phyloP scores from a whole-genome alignment of 1,284 basidiomycete genomes.

The Butyriboletus appendiculatus region DNA sequence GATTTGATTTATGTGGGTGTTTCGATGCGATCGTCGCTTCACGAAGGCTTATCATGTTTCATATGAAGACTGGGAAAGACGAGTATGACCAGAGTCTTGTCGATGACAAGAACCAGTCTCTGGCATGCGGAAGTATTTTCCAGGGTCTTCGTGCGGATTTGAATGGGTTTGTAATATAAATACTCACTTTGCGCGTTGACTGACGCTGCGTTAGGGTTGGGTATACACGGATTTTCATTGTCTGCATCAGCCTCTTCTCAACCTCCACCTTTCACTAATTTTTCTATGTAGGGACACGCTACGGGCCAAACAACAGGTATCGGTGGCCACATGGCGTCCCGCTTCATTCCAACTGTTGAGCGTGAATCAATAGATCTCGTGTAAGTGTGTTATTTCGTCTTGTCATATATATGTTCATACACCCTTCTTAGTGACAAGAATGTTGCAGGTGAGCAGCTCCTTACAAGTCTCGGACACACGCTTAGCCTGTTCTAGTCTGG shows the following conservation, averaged over 20 bases:
- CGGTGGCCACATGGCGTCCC: slow-evolving; percentile 87
- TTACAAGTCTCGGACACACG: background rate
- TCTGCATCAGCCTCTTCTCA: slow-evolving; percentile 34
- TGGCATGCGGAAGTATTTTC: slow-evolving; percentile 77
- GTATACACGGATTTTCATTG: slow-evolving; percentile 76
- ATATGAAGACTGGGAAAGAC: slow-evolving; percentile 76
- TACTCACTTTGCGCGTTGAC: slow-evolving; percentile 2
- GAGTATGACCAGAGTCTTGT: slow-evolving; percentile 80
- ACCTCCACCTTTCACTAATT: background rate
- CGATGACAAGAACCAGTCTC: slow-evolving; percentile 59
- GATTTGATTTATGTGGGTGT: slow-evolving; percentile 82
- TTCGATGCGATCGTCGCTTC: background rate
- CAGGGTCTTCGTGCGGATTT: slow-evolving; percentile 84
- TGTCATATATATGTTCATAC: background rate
- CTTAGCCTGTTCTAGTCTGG: slow-evolving; percentile 57
- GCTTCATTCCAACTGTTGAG: slow-evolving; percentile 98
- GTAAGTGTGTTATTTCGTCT: slow-evolving; percentile 2
- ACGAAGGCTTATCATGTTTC: background rate
- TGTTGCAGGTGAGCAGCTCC: slow-evolving; percentile 55
- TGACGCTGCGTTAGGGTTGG: slow-evolving; percentile 47
- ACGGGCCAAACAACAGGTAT: slow-evolving; percentile 94
- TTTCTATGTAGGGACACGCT: slow-evolving; percentile 59
- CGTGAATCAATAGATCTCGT: slow-evolving; percentile 90
- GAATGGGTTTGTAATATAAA: slow-evolving; percentile 58
- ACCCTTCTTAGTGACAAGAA: slow-evolving; percentile 53